Base-by-base conservation (phyloP, 169 alveolate genomes). In the Plasmodium reichenowi region DNA sequence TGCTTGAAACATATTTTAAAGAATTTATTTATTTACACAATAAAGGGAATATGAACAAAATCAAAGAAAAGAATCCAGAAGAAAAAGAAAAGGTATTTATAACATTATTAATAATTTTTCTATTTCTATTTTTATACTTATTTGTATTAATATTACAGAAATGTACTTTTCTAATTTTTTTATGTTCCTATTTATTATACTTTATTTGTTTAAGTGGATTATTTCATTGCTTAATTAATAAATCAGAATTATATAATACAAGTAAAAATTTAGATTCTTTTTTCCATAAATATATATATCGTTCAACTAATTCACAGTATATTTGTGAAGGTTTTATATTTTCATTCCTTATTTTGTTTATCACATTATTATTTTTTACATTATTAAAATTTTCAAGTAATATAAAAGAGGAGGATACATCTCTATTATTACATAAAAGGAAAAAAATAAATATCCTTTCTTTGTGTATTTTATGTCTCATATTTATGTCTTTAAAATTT, bases 261-360 rank as follows among this genome's bases (percentile, higher is more conserved):
- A 50, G 62, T 22, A 66, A 32, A 62, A 50, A 54, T 38, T 47
- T 80, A 15, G 83, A 80, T 5, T 67, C 90, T 3, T 2, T 68
- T 8, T 50, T 80, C 1, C 72, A 80, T 47, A 80, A 58, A 29
- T 80, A 68, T 56, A 29, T 80, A 1, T 80, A 80, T 29, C 80
- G 90, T 12, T 68, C 90, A 5, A 80, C 90, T 5, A 80, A 62
- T 68, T 24, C 90, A 20, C 90, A 80, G 20, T 80, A 80, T 58
- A 72, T 80, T 3, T 67, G 38, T 50, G 90, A 80, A 68, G 90
- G 90, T 1, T 48, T 80, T 45, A 20, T 72, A 10, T 68, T 80
- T 68, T 80, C 90, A 8, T 50, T 68, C 15, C 70, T 80, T 7
- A 68, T 80, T 68, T 9, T 68, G 15, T 12, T 80, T 10, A 80